These are phyloP conservation scores for Hyaloperonospora brassicae DNA, from an alignment of 352 stramenopile species.

Conservation along the genomic window DNA sequence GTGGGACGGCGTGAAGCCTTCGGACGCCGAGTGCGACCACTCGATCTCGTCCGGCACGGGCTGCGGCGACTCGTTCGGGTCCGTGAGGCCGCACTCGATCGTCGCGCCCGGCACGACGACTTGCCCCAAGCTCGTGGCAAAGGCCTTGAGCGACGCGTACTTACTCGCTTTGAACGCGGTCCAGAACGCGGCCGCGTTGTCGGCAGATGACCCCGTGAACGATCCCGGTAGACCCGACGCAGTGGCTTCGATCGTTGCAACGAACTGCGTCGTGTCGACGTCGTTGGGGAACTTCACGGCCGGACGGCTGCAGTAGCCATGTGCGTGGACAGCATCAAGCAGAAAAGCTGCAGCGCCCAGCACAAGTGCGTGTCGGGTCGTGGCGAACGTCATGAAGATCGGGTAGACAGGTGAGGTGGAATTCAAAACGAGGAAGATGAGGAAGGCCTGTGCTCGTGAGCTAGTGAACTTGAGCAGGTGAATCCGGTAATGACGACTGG, in stretches of 20 bases:
- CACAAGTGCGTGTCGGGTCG: conserved; percentile 6
- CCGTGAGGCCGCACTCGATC: conserved; percentile 22
- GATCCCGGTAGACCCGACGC: conserved; percentile 21
- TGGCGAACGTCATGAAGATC: conserved; percentile 9
- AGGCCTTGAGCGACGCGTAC: conserved; percentile 28
- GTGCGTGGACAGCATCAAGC: conserved; percentile 17
- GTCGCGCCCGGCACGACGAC: conserved; percentile 17
- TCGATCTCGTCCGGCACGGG: conserved; percentile 24
- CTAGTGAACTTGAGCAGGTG: conserved; percentile 13
- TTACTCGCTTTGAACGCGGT: conserved; percentile 24
- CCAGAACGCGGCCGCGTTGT: conserved; percentile 27
- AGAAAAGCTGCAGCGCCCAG: conserved; percentile 10
- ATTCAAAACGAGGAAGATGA: background rate
- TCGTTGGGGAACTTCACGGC: conserved; percentile 18
- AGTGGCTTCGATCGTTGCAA: conserved; percentile 30
- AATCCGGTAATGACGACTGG: conserved; percentile 18
- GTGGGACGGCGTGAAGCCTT: conserved; percentile 12
- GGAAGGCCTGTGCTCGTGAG: background rate
- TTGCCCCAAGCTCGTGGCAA: conserved; percentile 13
- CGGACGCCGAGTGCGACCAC: conserved; percentile 26
- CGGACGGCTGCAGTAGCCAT: conserved; percentile 31
- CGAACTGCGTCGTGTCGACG: conserved; percentile 33
- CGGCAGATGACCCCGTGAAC: conserved; percentile 18
- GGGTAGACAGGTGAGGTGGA: too few relatives aligned
- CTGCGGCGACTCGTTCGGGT: conserved; percentile 22